These are phyloP conservation scores for Parathielavia appendiculata DNA, from an alignment of 495 filamentous ascomycete genomes.

Conservation along the genomic window DNA sequence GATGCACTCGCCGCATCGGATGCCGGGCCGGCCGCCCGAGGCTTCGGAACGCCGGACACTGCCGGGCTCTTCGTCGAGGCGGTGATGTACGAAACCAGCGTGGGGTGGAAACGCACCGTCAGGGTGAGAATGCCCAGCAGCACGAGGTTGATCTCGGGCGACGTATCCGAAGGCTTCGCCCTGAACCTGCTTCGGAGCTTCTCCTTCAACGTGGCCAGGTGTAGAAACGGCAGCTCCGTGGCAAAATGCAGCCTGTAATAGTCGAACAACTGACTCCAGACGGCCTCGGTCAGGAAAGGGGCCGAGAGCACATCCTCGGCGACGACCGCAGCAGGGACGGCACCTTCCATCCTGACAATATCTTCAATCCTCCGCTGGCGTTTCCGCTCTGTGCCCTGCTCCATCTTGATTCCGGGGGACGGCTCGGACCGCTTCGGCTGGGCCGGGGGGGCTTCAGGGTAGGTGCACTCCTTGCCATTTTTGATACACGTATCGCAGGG, in stretches of 20 bases:
- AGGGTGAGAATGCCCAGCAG: slow-evolving; percentile 73
- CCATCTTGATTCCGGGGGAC: slow-evolving; percentile 45
- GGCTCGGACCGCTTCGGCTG: slow-evolving; percentile 55
- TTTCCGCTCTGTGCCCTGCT: slow-evolving; percentile 59
- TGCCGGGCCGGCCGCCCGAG: slow-evolving; percentile 26
- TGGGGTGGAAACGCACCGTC: slow-evolving; percentile 71
- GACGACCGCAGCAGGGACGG: slow-evolving; percentile 28
- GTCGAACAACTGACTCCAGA: slow-evolving; percentile 69
- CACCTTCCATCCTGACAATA: slow-evolving; percentile 37
- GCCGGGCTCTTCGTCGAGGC: slow-evolving; percentile 33
- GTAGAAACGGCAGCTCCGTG: slow-evolving; percentile 76
- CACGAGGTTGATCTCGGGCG: slow-evolving; percentile 53
- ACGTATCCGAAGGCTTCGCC: slow-evolving; percentile 43
- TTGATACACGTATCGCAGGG: slow-evolving; percentile 74
- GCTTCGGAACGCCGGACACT: slow-evolving; percentile 35
- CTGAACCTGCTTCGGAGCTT: slow-evolving; percentile 40
- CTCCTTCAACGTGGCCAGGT: slow-evolving; percentile 69
- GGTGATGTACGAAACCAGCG: slow-evolving; percentile 59
- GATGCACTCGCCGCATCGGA: slow-evolving; percentile 62
- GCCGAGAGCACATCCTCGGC: slow-evolving; percentile 48
- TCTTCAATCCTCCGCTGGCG: slow-evolving; percentile 53
- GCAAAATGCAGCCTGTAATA: slow-evolving; percentile 80
- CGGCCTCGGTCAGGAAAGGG: slow-evolving; percentile 57
- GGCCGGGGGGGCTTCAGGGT: slow-evolving; percentile 56
- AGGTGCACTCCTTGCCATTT: slow-evolving; percentile 70